Evolutionary conservation across 148 eudicot species (phyloP).

Genomic region (Rhododendron williamsianum): DNA sequence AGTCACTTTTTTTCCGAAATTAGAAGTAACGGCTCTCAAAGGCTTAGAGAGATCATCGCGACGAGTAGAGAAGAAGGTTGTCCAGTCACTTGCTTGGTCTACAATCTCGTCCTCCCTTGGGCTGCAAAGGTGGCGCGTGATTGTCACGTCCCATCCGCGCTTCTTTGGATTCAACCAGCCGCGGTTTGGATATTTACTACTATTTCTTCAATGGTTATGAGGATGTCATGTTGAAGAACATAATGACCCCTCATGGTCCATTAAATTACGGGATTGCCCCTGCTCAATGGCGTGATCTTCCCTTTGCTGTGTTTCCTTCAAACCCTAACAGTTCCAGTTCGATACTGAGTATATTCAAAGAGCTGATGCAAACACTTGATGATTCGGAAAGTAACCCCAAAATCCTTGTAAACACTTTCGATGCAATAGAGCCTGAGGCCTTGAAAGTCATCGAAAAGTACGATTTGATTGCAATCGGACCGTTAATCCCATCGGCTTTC

Average conservation of each 20-base stretch:
- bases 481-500: constrained; percentile 25
- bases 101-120: constrained; percentile 44
- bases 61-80: constrained; percentile 29
- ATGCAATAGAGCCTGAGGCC: constrained; percentile 23
- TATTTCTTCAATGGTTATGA: constrained; percentile 33
- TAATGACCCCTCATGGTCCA: constrained; percentile 29
- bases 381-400: constrained; percentile 20
- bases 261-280: constrained; percentile 39
- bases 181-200: constrained; percentile 39
- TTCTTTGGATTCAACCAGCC: constrained; percentile 63
- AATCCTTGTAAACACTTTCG: constrained; percentile 35
- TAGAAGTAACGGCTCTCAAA: constrained; percentile 21
- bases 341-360: neutral
- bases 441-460: constrained; percentile 6
- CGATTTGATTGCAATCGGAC: constrained; percentile 30
- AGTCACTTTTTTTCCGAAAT: constrained; percentile 18
- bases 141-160: constrained; percentile 35
- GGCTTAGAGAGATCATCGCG: constrained; percentile 18
- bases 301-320: constrained; percentile 36
- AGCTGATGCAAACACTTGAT: constrained; percentile 29
- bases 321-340: neutral
- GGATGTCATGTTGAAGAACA: constrained; percentile 17
- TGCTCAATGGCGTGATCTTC: constrained; percentile 34
- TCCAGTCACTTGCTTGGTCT: constrained; percentile 39
- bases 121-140: constrained; percentile 23